Evolutionary conservation across 768 basidiomycete genomes (phyloP), one percentile per base, ranked within the genome.

Genomic region (Tylopilus cervinicoccineus): DNA sequence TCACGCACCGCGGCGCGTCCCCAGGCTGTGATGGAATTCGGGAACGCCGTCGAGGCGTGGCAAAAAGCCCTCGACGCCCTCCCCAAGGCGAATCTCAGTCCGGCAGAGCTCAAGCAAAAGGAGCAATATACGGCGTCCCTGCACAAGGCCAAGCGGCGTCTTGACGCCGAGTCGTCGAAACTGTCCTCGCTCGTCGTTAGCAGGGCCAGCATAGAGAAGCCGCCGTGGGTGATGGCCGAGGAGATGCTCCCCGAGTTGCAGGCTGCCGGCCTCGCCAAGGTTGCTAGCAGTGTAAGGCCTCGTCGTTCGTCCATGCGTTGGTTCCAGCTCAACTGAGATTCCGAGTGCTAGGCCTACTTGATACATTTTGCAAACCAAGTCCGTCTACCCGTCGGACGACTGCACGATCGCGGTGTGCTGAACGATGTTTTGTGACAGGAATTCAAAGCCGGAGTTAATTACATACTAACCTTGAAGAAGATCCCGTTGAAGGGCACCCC

Each of bases 181-280:
- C 47, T 36, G 5, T 24, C 16, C n/a, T 28, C 34, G 5, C 23
- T 22, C 5, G 22, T 49, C 28, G 22, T 31, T 19, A 22, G 5
- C 4, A 19, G 27, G 23, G 2, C 3, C n/a, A 0, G 0, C 5
- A 16, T 11, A 13, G 44, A 41, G 5, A 42, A 37, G 28, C 6
- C 3, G 9, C 38, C 33, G 23, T 51, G 40, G 50, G 9, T 31
- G n/a, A 13, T 12, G n/a, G 45, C 34, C 17, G 45, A 29, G 45
- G 39, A 47, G 39, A 41, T 51, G 45, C 26, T 48, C 3, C 50
- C 45, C 12, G 31, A 23, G 38, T 8, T 39, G 38, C 3, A 32
- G 0, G 38, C 43, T 2, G 31, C 19, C 9, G 43, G 37, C 0
- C n/a, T 1, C 4, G 29, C 24, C 4, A 3, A 0, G 31, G 26